Base-by-base conservation (phyloP, 768 basidiomycete species). In the Leucocoprinus leucothites region DNA sequence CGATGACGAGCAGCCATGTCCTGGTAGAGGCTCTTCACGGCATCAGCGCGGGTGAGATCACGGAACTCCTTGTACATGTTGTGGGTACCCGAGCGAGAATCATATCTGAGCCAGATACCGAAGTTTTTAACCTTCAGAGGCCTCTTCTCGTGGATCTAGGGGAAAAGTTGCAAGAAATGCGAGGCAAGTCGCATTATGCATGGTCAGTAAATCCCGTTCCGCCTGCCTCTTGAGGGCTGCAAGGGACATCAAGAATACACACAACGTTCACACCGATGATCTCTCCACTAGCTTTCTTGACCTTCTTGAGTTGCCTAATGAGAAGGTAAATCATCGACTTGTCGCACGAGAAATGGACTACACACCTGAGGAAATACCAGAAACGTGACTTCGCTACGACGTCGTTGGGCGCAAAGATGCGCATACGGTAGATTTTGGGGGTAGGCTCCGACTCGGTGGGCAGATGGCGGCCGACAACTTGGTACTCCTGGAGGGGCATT, bases 61-160 rank as follows among this genome's bases (percentile, higher is more conserved):
- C 94, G 92, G 89, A 92, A 98, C 75, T 92, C 90, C 85, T 95
- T 95, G 90, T 97, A 97, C 94, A 98, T 96, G 86, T 99, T 99
- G 87, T 98, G 97, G 44, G 97, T 99, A 60, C 97, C 97, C 49
- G 95, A 97, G 65, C 96, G 94, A 52, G 96, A 98, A 78, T 99
- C 97, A 76, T 99, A 99, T 65, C 96, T 91, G 71, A 99, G 76
- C 97, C 97, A 98, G 78, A 99, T 91, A 63, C 97, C 97, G 70
- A 99, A 98, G 88, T 97, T 98, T 85, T 99, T 98, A 74, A 98
- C 90, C 79, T 95, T 95, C 74, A 97, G 70, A 21, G 97, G 97
- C 75, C 89, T 93, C 84, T 92, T 95, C 81, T 98, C 96, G 69
- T 89, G 85, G 71, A 98, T 98, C 95, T 98, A 84, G 11, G 67